Evolutionary conservation across 192 early-diverging fungal genomes (phyloP).

Genomic region (Powellomyces hirtus): DNA sequence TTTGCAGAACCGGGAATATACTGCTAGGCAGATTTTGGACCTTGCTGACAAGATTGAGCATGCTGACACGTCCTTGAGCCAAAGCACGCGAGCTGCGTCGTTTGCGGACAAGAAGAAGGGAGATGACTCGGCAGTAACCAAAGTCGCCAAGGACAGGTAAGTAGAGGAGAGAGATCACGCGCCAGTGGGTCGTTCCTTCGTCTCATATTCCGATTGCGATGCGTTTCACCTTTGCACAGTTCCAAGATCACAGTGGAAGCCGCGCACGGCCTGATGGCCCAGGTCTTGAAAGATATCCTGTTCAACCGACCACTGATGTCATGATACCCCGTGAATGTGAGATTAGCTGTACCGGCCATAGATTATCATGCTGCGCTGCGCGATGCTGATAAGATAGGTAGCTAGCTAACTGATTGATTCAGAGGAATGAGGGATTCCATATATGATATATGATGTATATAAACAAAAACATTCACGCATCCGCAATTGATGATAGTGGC

Average conservation of each 20-base stretch:
- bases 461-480: too few species aligned
- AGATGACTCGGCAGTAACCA: conserved; percentile 63
- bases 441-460: too few species aligned
- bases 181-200: too few species aligned
- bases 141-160: conserved; percentile 70
- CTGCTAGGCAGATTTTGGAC: conserved; percentile 74
- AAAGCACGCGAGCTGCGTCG: conserved; percentile 22
- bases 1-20: conserved; percentile 75
- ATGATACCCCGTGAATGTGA: too few species aligned
- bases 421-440: too few species aligned
- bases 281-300: conserved; percentile 78
- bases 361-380: too few species aligned
- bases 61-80: conserved; percentile 56
- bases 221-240: conserved; percentile 33
- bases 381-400: too few species aligned
- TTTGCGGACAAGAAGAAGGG: conserved; percentile 54
- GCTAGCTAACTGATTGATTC: too few species aligned
- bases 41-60: conserved; percentile 81
- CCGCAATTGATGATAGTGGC: too few species aligned
- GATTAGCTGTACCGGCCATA: too few species aligned
- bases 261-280: conserved; percentile 76
- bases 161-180: too few species aligned
- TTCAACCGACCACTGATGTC: conserved; percentile 54
- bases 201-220: too few species aligned
- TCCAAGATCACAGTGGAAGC: conserved; percentile 76